Percentiles rank a stretch among this genome's conserved stretches.
Evolutionary conservation across 148 eudicot genomes (phyloP).

Genomic region (Heliosperma pusillum): DNA sequence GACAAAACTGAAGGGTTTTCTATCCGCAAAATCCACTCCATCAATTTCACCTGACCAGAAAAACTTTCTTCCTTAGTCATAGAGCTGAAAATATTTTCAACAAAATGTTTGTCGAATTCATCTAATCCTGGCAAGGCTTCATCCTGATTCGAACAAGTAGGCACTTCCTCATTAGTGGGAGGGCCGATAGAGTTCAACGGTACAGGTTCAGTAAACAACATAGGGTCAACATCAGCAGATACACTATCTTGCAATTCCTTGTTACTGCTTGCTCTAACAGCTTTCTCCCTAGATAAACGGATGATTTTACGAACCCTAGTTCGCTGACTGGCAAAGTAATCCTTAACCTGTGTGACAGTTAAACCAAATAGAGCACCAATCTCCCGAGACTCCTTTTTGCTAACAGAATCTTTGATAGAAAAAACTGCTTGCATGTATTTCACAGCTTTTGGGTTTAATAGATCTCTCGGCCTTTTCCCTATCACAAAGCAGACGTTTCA

Average conservation of each 20-base stretch:
- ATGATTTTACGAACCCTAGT: slow-evolving; percentile 76
- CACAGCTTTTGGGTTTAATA: slow-evolving; percentile 79
- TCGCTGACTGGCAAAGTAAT: slow-evolving; percentile 68
- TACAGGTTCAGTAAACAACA: slow-evolving; percentile 40
- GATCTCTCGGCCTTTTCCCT: slow-evolving; percentile 92
- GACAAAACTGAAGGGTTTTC: slow-evolving; percentile 59
- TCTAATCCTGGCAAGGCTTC: slow-evolving; percentile 51
- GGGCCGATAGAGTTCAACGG: slow-evolving; percentile 68
- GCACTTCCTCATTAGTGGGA: slow-evolving; percentile 46
- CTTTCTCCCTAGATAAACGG: slow-evolving; percentile 67
- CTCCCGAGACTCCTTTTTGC: slow-evolving; percentile 80
- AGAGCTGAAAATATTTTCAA: slow-evolving; percentile 57
- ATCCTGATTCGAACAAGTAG: slow-evolving; percentile 57
- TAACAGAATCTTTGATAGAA: slow-evolving; percentile 78
- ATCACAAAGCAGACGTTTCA: slow-evolving; percentile 17
- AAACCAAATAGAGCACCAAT: slow-evolving; percentile 85
- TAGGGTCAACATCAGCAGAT: slow-evolving; percentile 34
- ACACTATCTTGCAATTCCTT: slow-evolving; percentile 40
- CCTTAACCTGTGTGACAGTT: slow-evolving; percentile 91
- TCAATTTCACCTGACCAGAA: slow-evolving; percentile 78
- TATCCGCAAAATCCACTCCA: slow-evolving; percentile 82
- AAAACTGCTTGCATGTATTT: slow-evolving; percentile 82
- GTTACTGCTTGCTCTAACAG: slow-evolving; percentile 27
- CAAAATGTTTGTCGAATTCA: slow-evolving; percentile 59
- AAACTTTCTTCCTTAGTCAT: slow-evolving; percentile 87